Evolutionary conservation across 2,329 filamentous ascomycete species (phyloP), one percentile per base, ranked within the genome.

Genomic region (Aureobasidium sp.): DNA sequence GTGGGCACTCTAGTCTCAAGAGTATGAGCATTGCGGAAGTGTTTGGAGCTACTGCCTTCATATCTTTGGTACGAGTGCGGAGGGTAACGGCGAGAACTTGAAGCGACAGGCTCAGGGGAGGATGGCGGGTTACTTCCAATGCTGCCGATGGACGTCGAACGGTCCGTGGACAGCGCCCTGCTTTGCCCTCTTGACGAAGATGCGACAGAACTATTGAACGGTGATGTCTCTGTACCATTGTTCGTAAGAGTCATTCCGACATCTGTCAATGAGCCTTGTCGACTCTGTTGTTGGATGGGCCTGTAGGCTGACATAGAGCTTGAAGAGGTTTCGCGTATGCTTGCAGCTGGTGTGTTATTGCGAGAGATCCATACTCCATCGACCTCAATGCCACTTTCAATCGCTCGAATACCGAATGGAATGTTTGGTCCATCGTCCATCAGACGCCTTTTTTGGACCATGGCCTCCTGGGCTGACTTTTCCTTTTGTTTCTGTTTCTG

Each of bases 381-480:
- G 8, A 96, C 84, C 70, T 93, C 84, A 47, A 95, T 79, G 6
- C 91, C 91, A 67, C 84, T 88, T 72, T 96, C 87, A 50, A 97
- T 84, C 7, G 92, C 92, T 67, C 89, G 85, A 59, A 94, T 84
- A 25, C 93, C 92, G 69, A 97, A 97, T 0, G 91, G 91, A 39
- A 95, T 84, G 10, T 90, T 86, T 55, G 83, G 78, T 51, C 78
- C 68, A 79, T 84, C 64, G 77, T 85, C 72, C 71, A 62, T 51
- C 14, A 61, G 61, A 61, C 57, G 70, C 68, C 65, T 72, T 34
- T 60, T 37, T 37, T 71, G 68, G 63, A 69, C 71, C 66, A 70
- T 68, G 61, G 67, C 65, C 32, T 69, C 64, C 58, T 69, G 13
- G 66, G 65, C 60, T 7, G 54, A 11, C 42, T 70, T 67, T 45